These are phyloP conservation scores for Polychytrium aggregatum DNA, from an alignment of 192 early-diverging fungal genomes.

Conservation along the genomic window DNA sequence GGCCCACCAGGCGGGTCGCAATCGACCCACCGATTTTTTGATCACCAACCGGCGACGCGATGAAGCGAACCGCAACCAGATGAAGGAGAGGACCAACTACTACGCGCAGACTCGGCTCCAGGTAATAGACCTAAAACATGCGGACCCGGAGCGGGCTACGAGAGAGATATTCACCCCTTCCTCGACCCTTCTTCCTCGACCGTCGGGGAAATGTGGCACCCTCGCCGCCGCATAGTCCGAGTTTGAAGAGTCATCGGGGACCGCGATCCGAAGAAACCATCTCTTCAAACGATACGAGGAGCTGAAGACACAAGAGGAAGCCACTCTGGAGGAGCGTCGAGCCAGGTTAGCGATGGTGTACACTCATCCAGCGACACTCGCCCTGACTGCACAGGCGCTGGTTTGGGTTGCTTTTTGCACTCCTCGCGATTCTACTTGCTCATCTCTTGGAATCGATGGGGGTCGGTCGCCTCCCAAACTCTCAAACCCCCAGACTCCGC, in stretches of 20 bases:
- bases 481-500: slow-evolving; percentile 4
- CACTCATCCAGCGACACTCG: neutral
- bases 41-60: slow-evolving; percentile 30
- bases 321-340: slow-evolving; percentile 17
- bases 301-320: slow-evolving; percentile 10
- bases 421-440: neutral
- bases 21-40: slow-evolving; percentile 30
- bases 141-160: too few relatives aligned
- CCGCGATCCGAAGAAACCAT: slow-evolving; percentile 25
- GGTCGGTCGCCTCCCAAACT: too few relatives aligned
- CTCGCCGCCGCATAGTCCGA: slow-evolving; percentile 9
- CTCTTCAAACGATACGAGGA: slow-evolving; percentile 15
- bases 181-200: too few relatives aligned
- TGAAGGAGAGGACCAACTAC: slow-evolving; percentile 23
- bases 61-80: slow-evolving; percentile 19
- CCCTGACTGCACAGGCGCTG: too few relatives aligned
- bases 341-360: slow-evolving; percentile 7
- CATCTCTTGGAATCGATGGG: neutral
- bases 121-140: too few relatives aligned
- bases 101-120: slow-evolving; percentile 18
- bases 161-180: too few relatives aligned
- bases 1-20: too few relatives aligned
- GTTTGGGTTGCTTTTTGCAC: neutral
- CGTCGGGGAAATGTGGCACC: neutral
- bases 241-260: slow-evolving; percentile 27